These are phyloP conservation scores for Spathaspora sp. DNA, from an alignment of 1,139 yeast genomes.

Conservation along the genomic window DNA sequence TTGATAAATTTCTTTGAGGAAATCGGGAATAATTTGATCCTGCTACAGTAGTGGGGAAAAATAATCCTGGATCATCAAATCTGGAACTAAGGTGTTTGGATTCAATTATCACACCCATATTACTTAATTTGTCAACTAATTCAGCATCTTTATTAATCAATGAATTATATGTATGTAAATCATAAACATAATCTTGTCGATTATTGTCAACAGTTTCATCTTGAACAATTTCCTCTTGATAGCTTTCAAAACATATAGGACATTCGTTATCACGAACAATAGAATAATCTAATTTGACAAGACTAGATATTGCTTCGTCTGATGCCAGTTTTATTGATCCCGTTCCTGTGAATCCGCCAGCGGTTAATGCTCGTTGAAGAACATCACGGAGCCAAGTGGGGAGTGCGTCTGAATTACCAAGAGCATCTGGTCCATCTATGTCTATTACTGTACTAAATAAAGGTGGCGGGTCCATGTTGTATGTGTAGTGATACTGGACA, in stretches of 20 bases:
- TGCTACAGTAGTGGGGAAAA: conserved; percentile 37
- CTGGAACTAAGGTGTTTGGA: conserved; percentile 7
- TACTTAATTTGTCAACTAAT: neutral
- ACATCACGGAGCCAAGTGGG: conserved; percentile 44
- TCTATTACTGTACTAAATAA: conserved; percentile 25
- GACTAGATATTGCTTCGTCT: conserved; percentile 39
- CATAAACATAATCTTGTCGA: neutral
- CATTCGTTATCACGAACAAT: conserved; percentile 29
- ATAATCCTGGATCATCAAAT: conserved; percentile 40
- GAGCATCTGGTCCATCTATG: conserved; percentile 26
- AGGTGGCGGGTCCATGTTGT: conserved; percentile 18
- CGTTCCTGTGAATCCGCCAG: conserved; percentile 24
- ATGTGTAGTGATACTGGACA: neutral
- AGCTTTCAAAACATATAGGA: conserved; percentile 45
- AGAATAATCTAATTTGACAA: conserved; percentile 25
- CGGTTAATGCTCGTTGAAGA: conserved; percentile 34
- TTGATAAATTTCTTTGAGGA: conserved; percentile 31
- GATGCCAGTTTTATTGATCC: conserved; percentile 34
- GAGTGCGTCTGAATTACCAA: conserved; percentile 18
- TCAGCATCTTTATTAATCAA: conserved; percentile 1
- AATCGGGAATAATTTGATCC: conserved; percentile 31
- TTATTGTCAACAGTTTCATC: neutral
- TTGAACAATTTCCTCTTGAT: conserved; percentile 16
- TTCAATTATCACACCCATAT: neutral
- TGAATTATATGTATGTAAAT: neutral